Evolutionary conservation across 1,139 yeast species (phyloP), one percentile per base, ranked within the genome.

Genomic region (Nematodospora anomalae): DNA sequence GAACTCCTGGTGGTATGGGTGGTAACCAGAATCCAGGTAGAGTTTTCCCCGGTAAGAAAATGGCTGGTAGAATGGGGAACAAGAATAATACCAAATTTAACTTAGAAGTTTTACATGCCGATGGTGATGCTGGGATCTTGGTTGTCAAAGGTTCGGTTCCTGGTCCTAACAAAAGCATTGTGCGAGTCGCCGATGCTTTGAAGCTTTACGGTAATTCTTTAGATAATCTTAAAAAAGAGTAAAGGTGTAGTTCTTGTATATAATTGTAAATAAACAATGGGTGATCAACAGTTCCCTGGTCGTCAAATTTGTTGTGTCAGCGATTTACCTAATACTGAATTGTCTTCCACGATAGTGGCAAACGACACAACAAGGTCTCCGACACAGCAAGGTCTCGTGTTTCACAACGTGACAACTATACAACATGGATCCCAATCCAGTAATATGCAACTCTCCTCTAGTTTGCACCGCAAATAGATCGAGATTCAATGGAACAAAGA

Each of bases 1-100:
- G 99, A 74, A 83, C 90, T 37, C 96, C 95, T 51, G 99, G 99
- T 75, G 90, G 97, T 30, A 89, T 84, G 58, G 99, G 99, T 74
- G 85, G 86, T 64, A 84, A 87, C 58, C 92, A 90, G 57, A 84
- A 84, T 46, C 98, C 98, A 3, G 97, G 96, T 56, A 83, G 99
- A 70, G 89, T 89, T 37, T 72, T 89, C 46, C 97, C 97, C 11
- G 97, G 97, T 26, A 90, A 88, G 71, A 92, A 89, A 66, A 90
- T 94, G 97, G 95, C 98, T 22, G 98, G 98, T 47, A 85, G 87
- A 63, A 84, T 90, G 95, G 98, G 98, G 48, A 80, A 77, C 43
- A 71, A 76, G 41, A 74, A 71, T 50, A 76, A 79, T 47, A 92
- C 98, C 4, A 78, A 80, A 24, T 86, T 80, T 57, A 89, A 89